phyloP scores from a whole-genome alignment of 352 stramenopile species.

The Phytopythium delawarense region DNA sequence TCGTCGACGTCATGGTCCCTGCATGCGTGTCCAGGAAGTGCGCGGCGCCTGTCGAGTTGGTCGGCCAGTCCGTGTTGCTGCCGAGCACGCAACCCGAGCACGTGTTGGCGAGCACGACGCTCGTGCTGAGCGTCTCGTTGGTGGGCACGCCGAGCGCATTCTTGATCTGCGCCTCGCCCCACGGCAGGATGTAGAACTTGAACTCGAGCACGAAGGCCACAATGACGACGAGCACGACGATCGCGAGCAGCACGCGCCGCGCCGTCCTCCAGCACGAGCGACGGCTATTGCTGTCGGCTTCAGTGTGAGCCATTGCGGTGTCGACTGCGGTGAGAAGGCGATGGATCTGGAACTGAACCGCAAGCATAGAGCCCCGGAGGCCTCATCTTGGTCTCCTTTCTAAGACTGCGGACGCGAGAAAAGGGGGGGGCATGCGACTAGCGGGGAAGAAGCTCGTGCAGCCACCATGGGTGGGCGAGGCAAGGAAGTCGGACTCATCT shows the following conservation, averaged over 20 bases:
- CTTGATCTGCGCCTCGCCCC: slow-evolving; percentile 71
- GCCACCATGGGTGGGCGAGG: neutral
- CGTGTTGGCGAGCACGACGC: slow-evolving; percentile 49
- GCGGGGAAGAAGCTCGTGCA: neutral
- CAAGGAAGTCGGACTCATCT: neutral
- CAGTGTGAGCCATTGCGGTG: neutral
- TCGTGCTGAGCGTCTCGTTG: slow-evolving; percentile 43
- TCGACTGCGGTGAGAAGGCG: neutral
- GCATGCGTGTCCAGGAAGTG: slow-evolving; percentile 78
- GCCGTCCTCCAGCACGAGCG: slow-evolving; percentile 38
- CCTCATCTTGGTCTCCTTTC: neutral
- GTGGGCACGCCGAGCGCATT: slow-evolving; percentile 35
- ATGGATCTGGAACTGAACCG: slow-evolving; percentile 1
- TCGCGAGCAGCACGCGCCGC: slow-evolving; percentile 57
- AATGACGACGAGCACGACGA: slow-evolving; percentile 50
- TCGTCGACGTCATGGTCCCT: slow-evolving; percentile 49
- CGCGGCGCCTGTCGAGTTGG: slow-evolving; percentile 51
- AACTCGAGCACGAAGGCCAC: slow-evolving; percentile 54
- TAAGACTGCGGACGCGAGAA: neutral
- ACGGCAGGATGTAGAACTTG: slow-evolving; percentile 68
- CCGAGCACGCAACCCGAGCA: slow-evolving; percentile 85
- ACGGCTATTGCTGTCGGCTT: neutral
- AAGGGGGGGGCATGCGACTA: neutral
- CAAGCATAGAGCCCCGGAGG: too few species aligned
- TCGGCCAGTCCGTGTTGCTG: slow-evolving; percentile 80